Evolutionary conservation across 2,329 filamentous ascomycete species (phyloP), one percentile per base, ranked within the genome.

Genomic region (Westerdykella sp.): DNA sequence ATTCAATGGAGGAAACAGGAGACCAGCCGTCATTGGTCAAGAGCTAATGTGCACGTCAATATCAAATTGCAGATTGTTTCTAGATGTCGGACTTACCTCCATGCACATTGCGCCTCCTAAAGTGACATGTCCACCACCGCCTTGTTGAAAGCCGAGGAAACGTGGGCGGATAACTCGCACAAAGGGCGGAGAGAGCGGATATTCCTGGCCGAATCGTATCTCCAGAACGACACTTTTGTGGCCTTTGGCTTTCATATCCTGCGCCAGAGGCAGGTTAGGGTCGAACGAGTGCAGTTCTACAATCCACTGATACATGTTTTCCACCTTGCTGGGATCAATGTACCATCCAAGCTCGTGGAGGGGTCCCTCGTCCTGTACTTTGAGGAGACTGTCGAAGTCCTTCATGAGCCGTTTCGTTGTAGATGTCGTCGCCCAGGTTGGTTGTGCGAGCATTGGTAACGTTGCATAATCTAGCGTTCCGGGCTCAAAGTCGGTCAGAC

Each of bases 261-360:
- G 60, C 0, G 85, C 82, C 1, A 96, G 72, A 1, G 85, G 86
- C 0, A 93, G 73, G 1, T 69, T 62, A 0, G 69, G 50, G 18
- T 88, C 83, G 56, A 95, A 95, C 35, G 83, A 87, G 63, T 95
- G 90, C 1, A 96, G 71, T 63, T 95, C 86, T 5, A 94, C 81
- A 45, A 95, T 88, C 89, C 89, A 95, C 57, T 94, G 88, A 57
- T 93, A 95, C 48, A 89, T 74, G 56, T 90, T 94, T 5, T 73
- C 76, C 31, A 90, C 71, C 39, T 79, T 76, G 11, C 73, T 70
- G 12, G 75, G 69, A 56, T 94, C 78, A 43, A 95, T 81, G 58
- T 87, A 88, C 88, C 89, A 95, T 13, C 90, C 90, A 0, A 94
- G 75, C 46, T 84, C 78, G 46, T 83, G 75, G 1, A 79, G 62